Percentiles rank a stretch among this genome's conserved stretches.
Evolutionary conservation across 192 early-diverging fungal species (phyloP).

Genomic region (Backusella mclennaniae): DNA sequence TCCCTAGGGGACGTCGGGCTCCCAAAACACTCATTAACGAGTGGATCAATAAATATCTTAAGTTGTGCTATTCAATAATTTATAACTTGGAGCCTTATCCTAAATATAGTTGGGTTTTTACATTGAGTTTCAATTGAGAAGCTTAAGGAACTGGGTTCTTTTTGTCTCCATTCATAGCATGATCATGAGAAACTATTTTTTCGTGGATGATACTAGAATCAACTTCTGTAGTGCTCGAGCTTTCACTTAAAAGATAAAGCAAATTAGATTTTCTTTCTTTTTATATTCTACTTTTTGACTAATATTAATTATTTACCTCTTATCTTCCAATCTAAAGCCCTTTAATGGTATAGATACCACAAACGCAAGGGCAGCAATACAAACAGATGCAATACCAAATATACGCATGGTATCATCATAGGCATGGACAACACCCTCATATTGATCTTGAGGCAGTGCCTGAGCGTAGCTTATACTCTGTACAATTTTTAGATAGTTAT

Average conservation of each 20-base stretch:
- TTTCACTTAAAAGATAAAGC: neutral
- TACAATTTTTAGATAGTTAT: constrained; percentile 8
- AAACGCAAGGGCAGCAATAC: constrained; percentile 10
- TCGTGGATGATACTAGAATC: neutral
- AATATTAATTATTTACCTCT: neutral
- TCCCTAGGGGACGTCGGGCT: too few species aligned
- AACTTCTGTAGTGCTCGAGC: neutral
- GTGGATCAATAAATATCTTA: neutral
- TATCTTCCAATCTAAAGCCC: constrained; percentile 12
- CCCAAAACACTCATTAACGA: too few species aligned
- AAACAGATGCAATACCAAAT: neutral
- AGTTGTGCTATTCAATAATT: neutral
- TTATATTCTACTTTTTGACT: neutral
- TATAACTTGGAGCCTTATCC: neutral
- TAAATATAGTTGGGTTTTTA: neutral
- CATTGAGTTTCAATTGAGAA: neutral
- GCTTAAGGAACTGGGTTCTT: neutral
- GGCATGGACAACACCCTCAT: constrained; percentile 14
- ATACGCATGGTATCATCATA: constrained; percentile 17
- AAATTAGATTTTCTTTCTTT: neutral
- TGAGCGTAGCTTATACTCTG: constrained; percentile 10
- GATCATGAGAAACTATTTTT: neutral
- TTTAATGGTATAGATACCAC: constrained; percentile 13
- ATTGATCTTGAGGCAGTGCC: constrained; percentile 10
- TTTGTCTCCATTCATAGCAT: neutral